Conservation (phyloP, 306 rosid genomes). For the Corylus heterophylla region DNA sequence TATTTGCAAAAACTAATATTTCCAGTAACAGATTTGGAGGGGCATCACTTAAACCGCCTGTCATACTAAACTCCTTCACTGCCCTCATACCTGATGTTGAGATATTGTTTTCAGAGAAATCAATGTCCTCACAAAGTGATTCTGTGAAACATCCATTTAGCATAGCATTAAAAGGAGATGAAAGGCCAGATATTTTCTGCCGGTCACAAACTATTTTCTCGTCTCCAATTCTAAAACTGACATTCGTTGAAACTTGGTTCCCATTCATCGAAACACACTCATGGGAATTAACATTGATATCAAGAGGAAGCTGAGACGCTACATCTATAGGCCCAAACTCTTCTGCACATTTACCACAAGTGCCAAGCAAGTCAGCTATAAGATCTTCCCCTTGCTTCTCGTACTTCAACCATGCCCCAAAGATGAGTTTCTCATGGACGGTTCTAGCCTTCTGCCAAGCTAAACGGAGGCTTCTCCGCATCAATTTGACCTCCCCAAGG, state of each 20-base stretch:
- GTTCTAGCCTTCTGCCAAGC: constrained; percentile 84
- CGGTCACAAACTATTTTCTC: constrained; percentile 82
- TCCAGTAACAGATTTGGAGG: constrained; percentile 74
- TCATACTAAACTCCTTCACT: constrained; percentile 63
- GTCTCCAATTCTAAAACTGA: constrained; percentile 63
- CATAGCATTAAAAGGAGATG: constrained; percentile 84
- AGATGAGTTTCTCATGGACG: constrained; percentile 73
- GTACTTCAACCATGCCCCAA: constrained; percentile 93
- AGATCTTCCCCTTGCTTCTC: constrained; percentile 84
- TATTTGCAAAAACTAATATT: constrained; percentile 73
- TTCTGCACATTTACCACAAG: constrained; percentile 69
- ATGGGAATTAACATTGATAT: constrained; percentile 30
- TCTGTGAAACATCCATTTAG: constrained; percentile 85
- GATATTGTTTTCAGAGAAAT: constrained; percentile 74
- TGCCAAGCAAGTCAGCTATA: constrained; percentile 61
- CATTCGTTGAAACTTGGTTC: constrained; percentile 43
- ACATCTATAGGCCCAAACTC: constrained; percentile 72
- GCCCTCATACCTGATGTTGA: constrained; percentile 75
- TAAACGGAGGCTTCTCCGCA: constrained; percentile 83
- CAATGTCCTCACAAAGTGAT: constrained; percentile 68
- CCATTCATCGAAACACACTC: constrained; percentile 48
- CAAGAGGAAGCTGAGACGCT: constrained; percentile 53
- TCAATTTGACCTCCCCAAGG: constrained; percentile 76
- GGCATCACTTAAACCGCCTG: constrained; percentile 55
- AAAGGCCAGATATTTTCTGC: constrained; percentile 75